Base-by-base conservation (phyloP, 345 rosid genomes). In the Salix brachista region DNA sequence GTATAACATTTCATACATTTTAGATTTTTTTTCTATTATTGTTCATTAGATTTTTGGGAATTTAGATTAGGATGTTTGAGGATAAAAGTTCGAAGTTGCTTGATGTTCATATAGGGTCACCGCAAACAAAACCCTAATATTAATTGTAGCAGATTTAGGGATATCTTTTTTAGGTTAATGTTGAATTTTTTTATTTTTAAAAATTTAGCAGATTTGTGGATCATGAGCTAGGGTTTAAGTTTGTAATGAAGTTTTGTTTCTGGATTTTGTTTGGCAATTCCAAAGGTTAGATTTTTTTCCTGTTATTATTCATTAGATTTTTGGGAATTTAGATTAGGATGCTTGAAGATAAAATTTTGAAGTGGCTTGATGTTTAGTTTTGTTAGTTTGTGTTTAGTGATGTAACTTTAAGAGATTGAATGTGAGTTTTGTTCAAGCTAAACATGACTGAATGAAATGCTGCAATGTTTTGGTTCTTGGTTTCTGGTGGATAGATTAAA, bases 21-120 rank as follows among this genome's bases (percentile, higher is more conserved):
- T 34, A 34, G 37, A 34, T 34, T 34, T 34, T 34, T n/a, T 34
- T 34, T 34, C 0, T 5, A 1, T 5, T 34, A 5, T 34, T 34
- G 6, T 34, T 34, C 37, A 34, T 34, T 34, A 34, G 37, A 34
- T 34, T 34, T 34, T 34, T 34, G 6, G 6, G 37, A 34, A 34
- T 34, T 34, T 34, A 34, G 37, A 34, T 32, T 34, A 34, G 37
- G 37, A 34, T 34, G 7, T 4, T 34, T 34, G 37, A 34, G 7
- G 6, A 34, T 34, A 34, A 34, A 34, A 34, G 37, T 34, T 34
- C 0, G 7, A 34, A 34, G 6, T 34, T 6, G 37, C 37, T 34
- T 34, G 37, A 34, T 34, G 94, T 91, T 61, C 93, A 94, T 79
- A 46, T 90, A 79, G 97, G n/a, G 99, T 93, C 67, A 42, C 69